phyloP scores from a whole-genome alignment of 306 rosid genomes.

The Benincasa hispida region DNA sequence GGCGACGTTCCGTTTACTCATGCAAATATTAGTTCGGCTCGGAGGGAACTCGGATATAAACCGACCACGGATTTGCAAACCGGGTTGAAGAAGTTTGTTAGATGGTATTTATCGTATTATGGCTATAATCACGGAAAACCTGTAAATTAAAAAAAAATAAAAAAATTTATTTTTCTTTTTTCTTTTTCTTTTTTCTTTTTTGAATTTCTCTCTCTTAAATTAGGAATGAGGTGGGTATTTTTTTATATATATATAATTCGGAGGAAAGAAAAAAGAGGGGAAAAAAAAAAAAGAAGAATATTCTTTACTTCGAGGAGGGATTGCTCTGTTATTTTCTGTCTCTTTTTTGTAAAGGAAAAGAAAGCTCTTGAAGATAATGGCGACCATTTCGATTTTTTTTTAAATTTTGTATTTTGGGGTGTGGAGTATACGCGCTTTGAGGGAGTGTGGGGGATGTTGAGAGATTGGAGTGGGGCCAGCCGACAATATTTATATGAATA shows the following conservation, averaged over 20 bases:
- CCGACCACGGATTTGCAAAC: slow-evolving; percentile 66
- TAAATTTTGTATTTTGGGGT: not conserved
- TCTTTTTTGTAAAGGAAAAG: not conserved
- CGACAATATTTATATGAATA: not conserved
- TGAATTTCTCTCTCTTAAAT: not conserved
- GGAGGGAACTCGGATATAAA: slow-evolving; percentile 45
- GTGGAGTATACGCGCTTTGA: not conserved
- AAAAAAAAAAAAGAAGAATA: no score
- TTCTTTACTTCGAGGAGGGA: slow-evolving; percentile 1
- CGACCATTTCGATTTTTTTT: not conserved
- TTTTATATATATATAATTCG: not conserved
- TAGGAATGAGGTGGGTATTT: not conserved
- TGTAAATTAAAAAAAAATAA: slow-evolving; percentile 17
- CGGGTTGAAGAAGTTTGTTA: slow-evolving; percentile 61
- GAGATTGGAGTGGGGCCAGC: not conserved
- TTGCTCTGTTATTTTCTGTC: not conserved
- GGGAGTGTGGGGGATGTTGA: not conserved
- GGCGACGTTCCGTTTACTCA: slow-evolving; percentile 72
- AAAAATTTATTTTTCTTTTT: not conserved
- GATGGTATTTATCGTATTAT: slow-evolving; percentile 61
- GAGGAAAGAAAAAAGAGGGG: not conserved
- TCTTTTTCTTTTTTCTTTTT: not conserved
- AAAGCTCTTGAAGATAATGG: not conserved
- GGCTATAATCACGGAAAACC: slow-evolving; percentile 46
- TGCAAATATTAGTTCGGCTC: slow-evolving; percentile 51